Evolutionary conservation across 495 filamentous ascomycete genomes (phyloP).

Genomic region (Xylaria sp.): DNA sequence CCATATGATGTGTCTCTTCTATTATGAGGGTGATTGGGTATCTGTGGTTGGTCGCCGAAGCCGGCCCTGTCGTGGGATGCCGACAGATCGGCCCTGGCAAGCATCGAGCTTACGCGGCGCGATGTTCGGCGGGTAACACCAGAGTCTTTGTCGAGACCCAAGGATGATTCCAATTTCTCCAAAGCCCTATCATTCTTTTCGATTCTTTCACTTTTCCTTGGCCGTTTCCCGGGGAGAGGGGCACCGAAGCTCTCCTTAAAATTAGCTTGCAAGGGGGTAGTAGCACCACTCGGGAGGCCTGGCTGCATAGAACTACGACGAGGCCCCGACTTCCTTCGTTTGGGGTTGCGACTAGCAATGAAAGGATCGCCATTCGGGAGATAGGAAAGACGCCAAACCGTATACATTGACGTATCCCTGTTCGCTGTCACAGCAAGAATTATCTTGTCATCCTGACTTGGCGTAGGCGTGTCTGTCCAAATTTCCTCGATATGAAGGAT

Average conservation of each 20-base stretch:
- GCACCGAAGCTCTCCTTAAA: constrained; percentile 59
- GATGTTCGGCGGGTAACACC: constrained; percentile 75
- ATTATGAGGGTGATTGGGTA: constrained; percentile 54
- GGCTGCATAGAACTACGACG: constrained; percentile 86
- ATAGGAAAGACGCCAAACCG: constrained; percentile 79
- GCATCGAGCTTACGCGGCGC: constrained; percentile 87
- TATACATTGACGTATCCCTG: constrained; percentile 71
- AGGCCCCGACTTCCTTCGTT: constrained; percentile 61
- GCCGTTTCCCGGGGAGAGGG: constrained; percentile 52
- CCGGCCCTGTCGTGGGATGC: constrained; percentile 74
- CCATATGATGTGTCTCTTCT: constrained; percentile 76
- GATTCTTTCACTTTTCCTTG: constrained; percentile 50
- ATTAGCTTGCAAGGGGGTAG: constrained; percentile 71
- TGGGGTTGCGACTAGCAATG: constrained; percentile 53
- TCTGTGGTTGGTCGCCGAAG: constrained; percentile 72
- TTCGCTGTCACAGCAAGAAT: constrained; percentile 85
- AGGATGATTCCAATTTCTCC: constrained; percentile 61
- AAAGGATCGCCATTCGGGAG: constrained; percentile 65
- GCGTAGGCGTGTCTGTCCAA: constrained; percentile 21
- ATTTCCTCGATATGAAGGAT: constrained; percentile 72
- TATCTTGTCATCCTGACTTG: constrained; percentile 52
- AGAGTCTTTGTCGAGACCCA: constrained; percentile 71
- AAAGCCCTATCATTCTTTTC: constrained; percentile 65
- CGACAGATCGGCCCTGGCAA: constrained; percentile 89
- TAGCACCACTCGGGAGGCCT: constrained; percentile 77